Evolutionary conservation across 129 eudicot genomes (phyloP), one percentile per base, ranked within the genome.

Genomic region (Lonicera japonica): DNA sequence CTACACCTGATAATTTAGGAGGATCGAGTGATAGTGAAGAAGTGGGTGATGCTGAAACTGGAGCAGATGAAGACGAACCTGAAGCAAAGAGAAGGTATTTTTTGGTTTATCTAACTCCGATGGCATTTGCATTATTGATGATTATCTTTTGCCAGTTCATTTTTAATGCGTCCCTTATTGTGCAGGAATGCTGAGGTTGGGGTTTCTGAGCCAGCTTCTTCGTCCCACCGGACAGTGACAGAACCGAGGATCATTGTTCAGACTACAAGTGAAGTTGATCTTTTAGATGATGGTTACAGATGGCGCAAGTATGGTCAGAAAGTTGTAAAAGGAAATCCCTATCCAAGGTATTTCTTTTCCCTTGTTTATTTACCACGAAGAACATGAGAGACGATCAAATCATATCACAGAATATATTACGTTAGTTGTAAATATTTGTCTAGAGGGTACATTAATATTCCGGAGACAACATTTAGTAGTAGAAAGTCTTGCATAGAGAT

Each of bases 251-350:
- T 90, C 57, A 82, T 90, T 65, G 97, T 90, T 61, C 97, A 90
- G 65, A 86, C 97, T 54, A 90, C 97, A 13, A 90, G 97, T 69
- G 97, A 90, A 77, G 85, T 90, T 73, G 97, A 90, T 75, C 97
- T 90, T 72, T 82, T 90, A 61, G 97, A 90, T 60, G 97, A 90
- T 61, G 97, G 97, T 53, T 90, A 83, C 70, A 77, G 95, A 72
- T 90, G 97, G 97, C 86, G 97, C 52, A 90, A 89, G 79, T 89
- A 89, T 71, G 97, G 97, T 25, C 97, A 89, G 75, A 89, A 89
- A 75, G 95, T 85, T 70, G 97, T 89, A 55, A 89, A 89, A 78
- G 97, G 97, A 54, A 89, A 89, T 70, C 97, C 97, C 67, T 82
- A 90, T 73, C 97, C 97, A 61, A 84, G 97, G 97, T 86, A 63